Evolutionary conservation across 257 asterid species (phyloP), one percentile per base, ranked within the genome.

Genomic region (Cruciata laevipes): DNA sequence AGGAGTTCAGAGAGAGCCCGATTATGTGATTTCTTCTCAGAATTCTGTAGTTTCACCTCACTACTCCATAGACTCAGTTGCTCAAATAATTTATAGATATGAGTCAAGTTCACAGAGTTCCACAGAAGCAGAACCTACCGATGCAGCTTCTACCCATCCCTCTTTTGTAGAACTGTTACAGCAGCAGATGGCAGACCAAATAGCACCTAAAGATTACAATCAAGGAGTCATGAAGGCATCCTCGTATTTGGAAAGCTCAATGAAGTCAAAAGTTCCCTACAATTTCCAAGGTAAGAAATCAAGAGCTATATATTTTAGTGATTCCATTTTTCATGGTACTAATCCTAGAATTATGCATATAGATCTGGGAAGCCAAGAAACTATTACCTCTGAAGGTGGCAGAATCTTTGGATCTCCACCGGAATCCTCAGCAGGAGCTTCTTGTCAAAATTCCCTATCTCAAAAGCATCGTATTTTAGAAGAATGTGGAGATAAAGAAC

Each of bases 11-110:
- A 79, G 56, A 72, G 93, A 85, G 68, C 66, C 74, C 67, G 87
- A 84, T 69, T 89, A 86, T 25, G 65, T 87, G 31, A 74, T 84
- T 71, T 90, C 88, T 65, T 89, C 95, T 73, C 90, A 87, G 57
- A 83, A 76, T 74, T 82, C 85, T 24, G 89, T 77, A 64, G 83
- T 76, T 78, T 87, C 89, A 59, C 81, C 96, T 72, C 95, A 87
- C 71, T 83, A 78, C 76, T 88, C 96, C 38, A 66, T 77, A 53
- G 82, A 81, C 71, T 83, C 81, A 63, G 60, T 66, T 71, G 79
- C 77, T 68, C 92, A 75, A 69, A 71, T 80, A 38, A 73, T 82
- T 7, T 86, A 81, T 75, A 88, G 69, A 71, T 78, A 71, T 55
- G 85, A 84, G 61, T 75, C 87, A 66, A 74, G 83, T 85, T 74